Percentiles rank a stretch among this genome's conserved stretches.
These are phyloP conservation scores for Calonectria crousiana DNA, from an alignment of 2,329 filamentous ascomycete species.

Conservation along the genomic window DNA sequence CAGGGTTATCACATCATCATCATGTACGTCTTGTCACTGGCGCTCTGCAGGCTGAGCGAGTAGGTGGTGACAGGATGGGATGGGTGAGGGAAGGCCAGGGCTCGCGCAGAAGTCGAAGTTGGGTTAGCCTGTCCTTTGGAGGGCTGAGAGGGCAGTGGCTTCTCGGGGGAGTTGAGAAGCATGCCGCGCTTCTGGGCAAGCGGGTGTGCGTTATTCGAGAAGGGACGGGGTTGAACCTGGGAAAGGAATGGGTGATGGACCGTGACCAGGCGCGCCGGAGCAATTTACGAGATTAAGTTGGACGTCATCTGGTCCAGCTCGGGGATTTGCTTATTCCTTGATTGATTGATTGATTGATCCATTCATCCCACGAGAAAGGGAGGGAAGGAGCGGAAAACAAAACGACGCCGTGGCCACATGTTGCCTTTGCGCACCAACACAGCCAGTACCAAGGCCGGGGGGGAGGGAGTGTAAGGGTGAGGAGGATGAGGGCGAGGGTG, in stretches of 20 bases:
- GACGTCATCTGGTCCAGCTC: not conserved
- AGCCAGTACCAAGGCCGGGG: not conserved
- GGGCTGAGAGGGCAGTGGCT: not conserved
- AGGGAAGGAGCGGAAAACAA: constrained; percentile 4
- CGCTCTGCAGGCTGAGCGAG: constrained; percentile 37
- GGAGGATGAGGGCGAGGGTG: not conserved
- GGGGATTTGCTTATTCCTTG: not conserved
- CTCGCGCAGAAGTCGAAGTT: constrained; percentile 5
- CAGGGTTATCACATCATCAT: constrained; percentile 46
- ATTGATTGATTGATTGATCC: not conserved
- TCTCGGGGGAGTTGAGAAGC: not conserved
- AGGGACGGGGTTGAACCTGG: not conserved
- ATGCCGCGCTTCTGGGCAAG: constrained; percentile 6
- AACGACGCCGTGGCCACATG: constrained; percentile 5
- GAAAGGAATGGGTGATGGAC: not conserved
- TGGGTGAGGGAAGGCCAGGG: constrained; percentile 18
- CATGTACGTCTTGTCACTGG: constrained; percentile 46
- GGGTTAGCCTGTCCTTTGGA: not conserved
- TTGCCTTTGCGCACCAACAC: not conserved
- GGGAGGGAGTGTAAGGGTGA: not conserved
- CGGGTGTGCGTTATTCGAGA: constrained; percentile 12
- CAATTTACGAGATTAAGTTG: constrained; percentile 8
- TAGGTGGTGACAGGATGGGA: constrained; percentile 19
- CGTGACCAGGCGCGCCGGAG: not conserved
- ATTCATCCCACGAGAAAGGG: not conserved